Evolutionary conservation across 2,329 filamentous ascomycete species (phyloP).

Genomic region (Diaporthe humulicola): DNA sequence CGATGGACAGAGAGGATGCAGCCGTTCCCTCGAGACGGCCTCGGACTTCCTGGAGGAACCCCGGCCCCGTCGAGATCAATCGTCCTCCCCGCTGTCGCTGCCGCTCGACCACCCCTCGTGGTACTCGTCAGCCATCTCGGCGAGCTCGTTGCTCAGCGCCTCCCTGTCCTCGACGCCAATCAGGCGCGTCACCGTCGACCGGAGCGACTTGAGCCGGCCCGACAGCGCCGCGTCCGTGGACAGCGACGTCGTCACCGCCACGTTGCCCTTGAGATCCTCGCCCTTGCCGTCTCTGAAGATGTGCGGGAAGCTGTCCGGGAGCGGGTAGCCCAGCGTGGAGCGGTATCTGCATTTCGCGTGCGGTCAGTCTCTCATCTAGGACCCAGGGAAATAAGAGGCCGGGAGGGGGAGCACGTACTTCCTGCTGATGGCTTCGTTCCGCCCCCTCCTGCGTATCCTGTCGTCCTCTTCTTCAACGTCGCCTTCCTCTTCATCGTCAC

Average conservation of each 20-base stretch:
- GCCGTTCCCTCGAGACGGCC: no score
- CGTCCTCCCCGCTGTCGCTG: constrained; percentile 78
- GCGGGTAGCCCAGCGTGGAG: constrained; percentile 74
- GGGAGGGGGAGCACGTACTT: background rate
- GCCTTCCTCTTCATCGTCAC: constrained; percentile 43
- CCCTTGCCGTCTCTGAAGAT: constrained; percentile 70
- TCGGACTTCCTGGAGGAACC: no score
- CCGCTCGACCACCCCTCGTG: constrained; percentile 89
- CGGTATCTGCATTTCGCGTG: constrained; percentile 58
- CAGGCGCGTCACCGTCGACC: constrained; percentile 72
- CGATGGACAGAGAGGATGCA: background rate
- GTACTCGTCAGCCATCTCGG: constrained; percentile 88
- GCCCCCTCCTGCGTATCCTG: constrained; percentile 43
- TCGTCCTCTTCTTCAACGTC: constrained; percentile 46
- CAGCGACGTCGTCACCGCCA: constrained; percentile 71
- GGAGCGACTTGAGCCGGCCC: constrained; percentile 74
- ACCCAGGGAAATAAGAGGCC: background rate
- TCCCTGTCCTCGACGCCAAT: constrained; percentile 86
- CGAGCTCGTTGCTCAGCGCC: constrained; percentile 82
- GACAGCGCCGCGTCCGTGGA: constrained; percentile 83
- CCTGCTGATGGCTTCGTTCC: constrained; percentile 47
- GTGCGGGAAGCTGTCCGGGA: constrained; percentile 86
- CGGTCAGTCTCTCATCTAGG: constrained; percentile 29
- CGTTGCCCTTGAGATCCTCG: constrained; percentile 51
- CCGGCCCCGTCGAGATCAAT: no score